Conservation (phyloP, 495 filamentous ascomycete genomes). For the Diplogelasinospora grovesii region DNA sequence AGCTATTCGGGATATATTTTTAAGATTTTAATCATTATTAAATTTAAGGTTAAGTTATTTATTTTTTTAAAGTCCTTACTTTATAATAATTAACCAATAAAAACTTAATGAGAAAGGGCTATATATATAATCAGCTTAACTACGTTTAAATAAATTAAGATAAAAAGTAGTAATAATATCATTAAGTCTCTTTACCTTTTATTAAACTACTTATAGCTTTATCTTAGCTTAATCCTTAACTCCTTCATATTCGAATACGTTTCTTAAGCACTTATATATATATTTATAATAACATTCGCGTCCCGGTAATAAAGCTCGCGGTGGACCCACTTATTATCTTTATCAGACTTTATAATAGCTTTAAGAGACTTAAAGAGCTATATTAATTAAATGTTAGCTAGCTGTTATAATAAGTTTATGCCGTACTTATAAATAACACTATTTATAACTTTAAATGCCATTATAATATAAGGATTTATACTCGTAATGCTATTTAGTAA, state of each 20-base stretch:
- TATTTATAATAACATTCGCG: neutral
- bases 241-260: neutral
- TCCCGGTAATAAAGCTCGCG: neutral
- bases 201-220: neutral
- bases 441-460: neutral
- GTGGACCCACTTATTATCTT: neutral
- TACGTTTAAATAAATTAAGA: neutral
- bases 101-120: neutral
- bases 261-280: constrained; percentile 1
- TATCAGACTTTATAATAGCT: constrained; percentile 1
- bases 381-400: neutral
- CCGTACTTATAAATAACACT: neutral
- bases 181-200: neutral
- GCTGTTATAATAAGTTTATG: neutral
- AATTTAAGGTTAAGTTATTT: neutral
- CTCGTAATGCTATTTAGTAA: neutral
- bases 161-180: neutral
- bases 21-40: neutral
- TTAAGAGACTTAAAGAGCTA: neutral
- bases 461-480: neutral
- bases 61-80: constrained; percentile 1
- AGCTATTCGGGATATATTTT: neutral
- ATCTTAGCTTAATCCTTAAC: neutral
- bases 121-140: neutral
- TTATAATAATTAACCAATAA: neutral